Base-by-base conservation (phyloP, 176 grass and related monocot species). In the Eleusine coracana region DNA sequence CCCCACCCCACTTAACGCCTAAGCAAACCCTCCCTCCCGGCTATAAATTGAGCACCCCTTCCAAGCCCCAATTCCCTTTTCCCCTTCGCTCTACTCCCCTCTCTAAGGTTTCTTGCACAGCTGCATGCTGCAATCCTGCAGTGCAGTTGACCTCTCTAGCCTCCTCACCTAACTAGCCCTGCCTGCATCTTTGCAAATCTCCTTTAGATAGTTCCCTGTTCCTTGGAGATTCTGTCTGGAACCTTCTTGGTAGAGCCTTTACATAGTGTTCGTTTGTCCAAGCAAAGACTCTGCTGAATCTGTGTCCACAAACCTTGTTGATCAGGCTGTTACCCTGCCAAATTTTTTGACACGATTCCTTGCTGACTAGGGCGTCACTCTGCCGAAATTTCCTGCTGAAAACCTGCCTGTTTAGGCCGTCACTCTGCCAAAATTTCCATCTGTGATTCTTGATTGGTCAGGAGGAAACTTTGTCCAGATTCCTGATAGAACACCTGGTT, bases 1-100 rank as follows among this genome's bases (percentile, higher is more conserved):
- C 50, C 59, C 73, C 88, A 68, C 52, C 70, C 51, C 80, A 81
- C 80, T 87, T 91, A 80, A 54, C 45, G 12, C 73, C 83, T 75
- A 94, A 88, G 80, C 88, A 88, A 78, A 10, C 66, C 66, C 68
- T 7, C 46, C 39, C 67, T n/a, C 31, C 31, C 7, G 27, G 36
- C 90, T 94, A 94, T 94, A 94, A 94, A 94, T 90, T 92, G 54
- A 46, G 66, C 38, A 18, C 81, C 31, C 25, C 61, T 65, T 85
- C 72, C 81, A 79, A 79, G 72, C 89, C 92, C 67, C 89, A 90
- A 94, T 89, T 92, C 87, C 92, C 92, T 92, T 94, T 94, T 94
- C 92, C 92, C 89, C 76, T 79, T 82, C 23, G 34, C 73, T 37
- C 37, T 29, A 87, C 80, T 46, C 75, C 79, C 87, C 68, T 85